These are phyloP conservation scores for Panicum virgatum DNA, from an alignment of 202 grass and related monocot genomes.

Conservation along the genomic window DNA sequence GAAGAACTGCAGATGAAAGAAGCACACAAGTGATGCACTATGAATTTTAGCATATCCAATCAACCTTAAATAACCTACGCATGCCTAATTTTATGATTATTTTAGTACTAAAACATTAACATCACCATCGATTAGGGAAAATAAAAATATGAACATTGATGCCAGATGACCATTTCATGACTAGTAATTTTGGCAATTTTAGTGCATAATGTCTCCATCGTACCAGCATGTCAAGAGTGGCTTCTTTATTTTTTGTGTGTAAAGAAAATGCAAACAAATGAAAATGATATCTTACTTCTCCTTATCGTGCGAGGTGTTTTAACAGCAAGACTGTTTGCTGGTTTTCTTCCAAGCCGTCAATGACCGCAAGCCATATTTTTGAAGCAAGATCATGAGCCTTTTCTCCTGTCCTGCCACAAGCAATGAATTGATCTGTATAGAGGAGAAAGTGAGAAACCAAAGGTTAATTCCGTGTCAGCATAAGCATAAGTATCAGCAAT, in stretches of 20 bases:
- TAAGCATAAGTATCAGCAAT: conserved; percentile 17
- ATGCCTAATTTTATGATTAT: not conserved
- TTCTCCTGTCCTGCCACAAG: conserved; percentile 82
- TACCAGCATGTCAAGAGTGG: not conserved
- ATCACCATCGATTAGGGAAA: not conserved
- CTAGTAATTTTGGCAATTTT: not conserved
- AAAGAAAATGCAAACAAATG: not conserved
- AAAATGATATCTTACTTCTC: conserved; percentile 66
- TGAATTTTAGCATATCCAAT: not conserved
- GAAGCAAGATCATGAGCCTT: conserved; percentile 92
- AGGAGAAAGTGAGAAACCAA: conserved; percentile 28
- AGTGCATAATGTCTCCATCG: not conserved
- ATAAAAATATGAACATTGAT: not conserved
- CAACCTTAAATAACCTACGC: not conserved
- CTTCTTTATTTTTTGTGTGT: not conserved
- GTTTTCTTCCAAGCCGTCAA: conserved; percentile 96
- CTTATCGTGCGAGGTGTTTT: conserved; percentile 80
- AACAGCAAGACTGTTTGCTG: conserved; percentile 63
- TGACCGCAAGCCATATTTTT: conserved; percentile 87
- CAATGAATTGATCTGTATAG: conserved; percentile 90
- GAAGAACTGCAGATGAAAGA: conserved; percentile 68
- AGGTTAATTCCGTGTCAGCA: not conserved
- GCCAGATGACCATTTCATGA: not conserved
- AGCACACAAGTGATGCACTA: not conserved
- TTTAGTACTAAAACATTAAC: not conserved